Conservation (phyloP, 768 basidiomycete species). For the Russula abietina region DNA sequence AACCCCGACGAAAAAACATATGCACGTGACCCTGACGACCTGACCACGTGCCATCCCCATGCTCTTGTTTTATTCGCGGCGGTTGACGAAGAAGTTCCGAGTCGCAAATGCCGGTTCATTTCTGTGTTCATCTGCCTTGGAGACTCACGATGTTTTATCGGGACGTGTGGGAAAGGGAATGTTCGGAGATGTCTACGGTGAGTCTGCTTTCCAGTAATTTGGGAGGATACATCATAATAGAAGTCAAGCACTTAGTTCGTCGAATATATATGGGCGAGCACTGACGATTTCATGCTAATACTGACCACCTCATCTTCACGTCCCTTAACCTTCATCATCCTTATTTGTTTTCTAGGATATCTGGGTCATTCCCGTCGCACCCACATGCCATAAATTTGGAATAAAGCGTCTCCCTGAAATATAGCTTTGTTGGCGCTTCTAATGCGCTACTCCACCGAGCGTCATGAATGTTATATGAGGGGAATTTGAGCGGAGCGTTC, state of each 20-base stretch:
- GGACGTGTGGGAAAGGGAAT: background rate
- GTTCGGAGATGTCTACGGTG: conserved; percentile 28
- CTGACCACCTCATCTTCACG: conserved; percentile 40
- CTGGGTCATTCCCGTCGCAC: background rate
- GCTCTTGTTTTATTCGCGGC: background rate
- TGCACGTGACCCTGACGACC: no score
- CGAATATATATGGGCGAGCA: conserved; percentile 60
- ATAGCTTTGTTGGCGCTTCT: background rate
- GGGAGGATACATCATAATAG: conserved; percentile 60
- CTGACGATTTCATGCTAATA: conserved; percentile 88
- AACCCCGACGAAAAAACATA: no score
- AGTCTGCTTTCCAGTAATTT: conserved; percentile 29
- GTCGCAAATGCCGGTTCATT: background rate
- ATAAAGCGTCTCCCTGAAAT: background rate
- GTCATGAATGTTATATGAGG: background rate
- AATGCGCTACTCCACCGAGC: background rate
- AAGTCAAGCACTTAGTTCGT: conserved; percentile 81
- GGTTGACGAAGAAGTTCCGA: background rate
- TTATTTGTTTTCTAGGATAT: background rate
- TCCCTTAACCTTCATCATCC: conserved; percentile 26
- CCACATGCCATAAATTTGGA: background rate
- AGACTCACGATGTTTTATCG: background rate
- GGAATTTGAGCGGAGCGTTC: background rate
- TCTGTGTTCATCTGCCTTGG: background rate
- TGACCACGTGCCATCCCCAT: no score